Percentiles rank a stretch among this genome's conserved stretches.
Evolutionary conservation across 495 filamentous ascomycete species (phyloP).

Genomic region (Hypoxylon lienhwacheense): DNA sequence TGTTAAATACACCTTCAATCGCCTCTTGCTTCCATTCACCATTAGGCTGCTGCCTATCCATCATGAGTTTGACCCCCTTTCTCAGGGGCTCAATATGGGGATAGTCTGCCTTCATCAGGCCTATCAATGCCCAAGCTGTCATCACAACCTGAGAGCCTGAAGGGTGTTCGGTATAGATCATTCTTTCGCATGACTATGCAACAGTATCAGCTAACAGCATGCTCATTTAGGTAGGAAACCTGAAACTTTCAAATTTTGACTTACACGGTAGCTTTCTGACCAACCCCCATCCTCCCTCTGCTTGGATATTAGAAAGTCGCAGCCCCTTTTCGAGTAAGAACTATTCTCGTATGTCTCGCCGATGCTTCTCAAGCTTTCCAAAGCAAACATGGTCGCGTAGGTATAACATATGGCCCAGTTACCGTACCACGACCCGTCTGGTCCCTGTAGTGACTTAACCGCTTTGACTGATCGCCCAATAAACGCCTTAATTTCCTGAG

Average conservation of each 20-base stretch:
- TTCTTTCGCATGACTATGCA: conserved; percentile 60
- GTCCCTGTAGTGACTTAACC: conserved; percentile 77
- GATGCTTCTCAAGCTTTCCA: conserved; percentile 78
- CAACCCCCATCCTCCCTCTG: conserved; percentile 90
- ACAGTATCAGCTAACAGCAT: conserved; percentile 40
- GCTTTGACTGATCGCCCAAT: conserved; percentile 72
- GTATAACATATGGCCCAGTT: conserved; percentile 98
- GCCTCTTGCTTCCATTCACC: conserved; percentile 95
- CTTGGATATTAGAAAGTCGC: conserved; percentile 79
- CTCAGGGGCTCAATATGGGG: conserved; percentile 73
- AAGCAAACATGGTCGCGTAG: conserved; percentile 93
- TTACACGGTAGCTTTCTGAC: conserved; percentile 90
- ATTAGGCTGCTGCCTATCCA: conserved; percentile 79
- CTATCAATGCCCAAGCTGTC: conserved; percentile 89
- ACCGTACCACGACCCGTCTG: conserved; percentile 92
- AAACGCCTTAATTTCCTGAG: conserved; percentile 71
- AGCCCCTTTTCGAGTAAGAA: conserved; percentile 67
- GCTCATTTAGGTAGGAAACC: no score
- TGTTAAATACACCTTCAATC: conserved; percentile 98
- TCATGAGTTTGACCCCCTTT: conserved; percentile 76
- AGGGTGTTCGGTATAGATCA: conserved; percentile 53
- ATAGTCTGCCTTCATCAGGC: conserved; percentile 80
- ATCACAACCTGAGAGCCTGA: conserved; percentile 81
- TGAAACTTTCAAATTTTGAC: conserved; percentile 39
- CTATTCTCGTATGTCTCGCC: conserved; percentile 82